A percentile compares a stretch with the other conserved stretches of the same genome.
phyloP scores from a whole-genome alignment of 2,329 filamentous ascomycete species.

The Diplodia intermedia region DNA sequence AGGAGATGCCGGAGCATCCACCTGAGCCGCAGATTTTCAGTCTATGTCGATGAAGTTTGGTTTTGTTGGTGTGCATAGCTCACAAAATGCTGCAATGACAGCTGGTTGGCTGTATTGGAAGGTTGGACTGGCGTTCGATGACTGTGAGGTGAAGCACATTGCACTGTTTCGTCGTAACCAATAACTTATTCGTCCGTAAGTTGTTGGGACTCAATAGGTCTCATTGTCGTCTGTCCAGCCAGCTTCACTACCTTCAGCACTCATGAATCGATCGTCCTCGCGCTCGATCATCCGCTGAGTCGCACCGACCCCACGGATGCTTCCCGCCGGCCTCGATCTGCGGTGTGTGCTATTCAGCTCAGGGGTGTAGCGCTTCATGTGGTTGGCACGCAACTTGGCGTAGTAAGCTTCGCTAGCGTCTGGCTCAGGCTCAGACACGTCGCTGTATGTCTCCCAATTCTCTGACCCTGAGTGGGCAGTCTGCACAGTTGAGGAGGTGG shows the following conservation, averaged over 20 bases:
- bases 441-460: constrained; percentile 98
- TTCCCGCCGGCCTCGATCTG: constrained; percentile 39
- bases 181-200: background rate
- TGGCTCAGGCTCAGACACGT: constrained; percentile 57
- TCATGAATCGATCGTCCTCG: constrained; percentile 52
- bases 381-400: constrained; percentile 70
- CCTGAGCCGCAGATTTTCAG: background rate
- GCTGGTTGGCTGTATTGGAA: background rate
- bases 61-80: background rate
- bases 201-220: constrained; percentile 4
- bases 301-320: constrained; percentile 56
- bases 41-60: background rate
- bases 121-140: background rate
- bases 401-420: constrained; percentile 82
- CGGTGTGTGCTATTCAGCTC: constrained; percentile 26
- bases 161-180: background rate
- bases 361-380: constrained; percentile 33
- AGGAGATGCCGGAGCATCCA: background rate
- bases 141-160: background rate
- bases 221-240: constrained; percentile 60
- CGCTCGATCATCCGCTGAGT: constrained; percentile 49
- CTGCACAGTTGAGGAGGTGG: constrained; percentile 65
- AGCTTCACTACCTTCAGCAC: constrained; percentile 53
- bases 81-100: background rate
- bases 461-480: constrained; percentile 73